Conservation (phyloP, 805 yeast genomes). For the Candida quercuum region DNA sequence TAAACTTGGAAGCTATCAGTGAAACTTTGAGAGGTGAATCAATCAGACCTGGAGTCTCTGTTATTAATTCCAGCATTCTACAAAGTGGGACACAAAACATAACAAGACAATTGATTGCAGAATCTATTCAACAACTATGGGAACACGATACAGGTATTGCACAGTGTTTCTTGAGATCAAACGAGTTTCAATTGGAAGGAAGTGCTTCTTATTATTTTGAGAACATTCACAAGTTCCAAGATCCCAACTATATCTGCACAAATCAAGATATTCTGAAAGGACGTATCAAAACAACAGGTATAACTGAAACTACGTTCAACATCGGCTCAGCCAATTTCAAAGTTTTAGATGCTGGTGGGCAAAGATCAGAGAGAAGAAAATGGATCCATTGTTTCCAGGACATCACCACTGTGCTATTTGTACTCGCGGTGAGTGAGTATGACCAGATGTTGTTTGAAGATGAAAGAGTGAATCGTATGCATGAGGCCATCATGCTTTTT, state of each 20-base stretch:
- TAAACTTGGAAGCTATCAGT: constrained; percentile 15
- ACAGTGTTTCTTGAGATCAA: constrained; percentile 51
- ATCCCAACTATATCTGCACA: constrained; percentile 59
- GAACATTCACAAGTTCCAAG: constrained; percentile 58
- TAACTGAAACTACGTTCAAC: constrained; percentile 77
- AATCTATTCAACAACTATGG: constrained; percentile 72
- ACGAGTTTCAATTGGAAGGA: constrained; percentile 81
- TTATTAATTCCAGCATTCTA: constrained; percentile 12
- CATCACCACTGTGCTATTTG: constrained; percentile 82
- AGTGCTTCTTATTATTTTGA: constrained; percentile 80
- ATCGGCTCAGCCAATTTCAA: constrained; percentile 63
- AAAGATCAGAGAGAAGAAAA: constrained; percentile 81
- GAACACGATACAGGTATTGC: constrained; percentile 58
- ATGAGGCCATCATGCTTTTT: constrained; percentile 80
- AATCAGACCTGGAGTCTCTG: constrained; percentile 21
- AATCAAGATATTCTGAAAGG: constrained; percentile 87
- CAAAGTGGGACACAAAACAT: constrained; percentile 10
- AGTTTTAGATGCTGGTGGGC: constrained; percentile 96
- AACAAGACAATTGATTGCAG: constrained; percentile 54
- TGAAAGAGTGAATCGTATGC: constrained; percentile 82
- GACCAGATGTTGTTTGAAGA: constrained; percentile 92
- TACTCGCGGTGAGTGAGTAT: constrained; percentile 85
- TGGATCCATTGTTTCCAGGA: constrained; percentile 96
- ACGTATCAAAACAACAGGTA: constrained; percentile 92
- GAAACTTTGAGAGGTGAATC: constrained; percentile 15